These are phyloP conservation scores for Dalbergia oliveri DNA, from an alignment of 306 rosid species.

Conservation along the genomic window DNA sequence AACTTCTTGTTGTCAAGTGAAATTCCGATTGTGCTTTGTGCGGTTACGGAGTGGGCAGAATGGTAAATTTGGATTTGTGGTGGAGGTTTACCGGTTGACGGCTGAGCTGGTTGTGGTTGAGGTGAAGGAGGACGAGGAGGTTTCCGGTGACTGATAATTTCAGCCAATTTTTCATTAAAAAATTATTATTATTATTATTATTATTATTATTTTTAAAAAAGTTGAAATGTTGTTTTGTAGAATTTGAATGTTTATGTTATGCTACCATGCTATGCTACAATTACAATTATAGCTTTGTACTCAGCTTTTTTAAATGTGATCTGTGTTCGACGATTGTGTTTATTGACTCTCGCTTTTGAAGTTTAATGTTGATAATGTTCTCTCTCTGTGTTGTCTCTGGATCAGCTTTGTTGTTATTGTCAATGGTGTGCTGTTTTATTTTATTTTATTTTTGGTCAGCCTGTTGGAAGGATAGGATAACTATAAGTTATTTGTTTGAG, in stretches of 20 bases:
- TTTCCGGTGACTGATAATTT: too few relatives aligned
- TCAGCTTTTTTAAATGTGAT: neutral
- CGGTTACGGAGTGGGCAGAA: neutral
- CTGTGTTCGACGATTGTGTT: constrained; percentile 2
- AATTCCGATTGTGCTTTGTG: neutral
- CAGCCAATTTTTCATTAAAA: too few relatives aligned
- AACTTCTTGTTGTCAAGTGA: neutral
- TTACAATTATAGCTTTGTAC: neutral
- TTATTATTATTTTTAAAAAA: too few relatives aligned
- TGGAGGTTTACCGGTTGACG: too few relatives aligned
- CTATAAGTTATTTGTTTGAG: too few relatives aligned
- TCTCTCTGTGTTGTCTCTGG: neutral
- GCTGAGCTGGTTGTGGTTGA: too few relatives aligned
- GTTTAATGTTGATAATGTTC: neutral
- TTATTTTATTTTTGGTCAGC: neutral
- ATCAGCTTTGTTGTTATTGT: constrained; percentile 8
- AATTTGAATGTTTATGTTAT: neutral
- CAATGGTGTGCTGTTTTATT: neutral
- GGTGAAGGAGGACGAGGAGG: too few relatives aligned
- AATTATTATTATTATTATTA: too few relatives aligned
- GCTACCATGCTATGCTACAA: neutral
- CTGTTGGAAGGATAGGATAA: too few relatives aligned
- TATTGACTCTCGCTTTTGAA: neutral
- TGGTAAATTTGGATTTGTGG: too few relatives aligned
- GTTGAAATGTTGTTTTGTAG: neutral